A percentile compares a stretch with the other conserved stretches of the same genome.
Evolutionary conservation across 176 grass and related monocot genomes (phyloP).

Genomic region (barley (Hordeum vulgare)): DNA sequence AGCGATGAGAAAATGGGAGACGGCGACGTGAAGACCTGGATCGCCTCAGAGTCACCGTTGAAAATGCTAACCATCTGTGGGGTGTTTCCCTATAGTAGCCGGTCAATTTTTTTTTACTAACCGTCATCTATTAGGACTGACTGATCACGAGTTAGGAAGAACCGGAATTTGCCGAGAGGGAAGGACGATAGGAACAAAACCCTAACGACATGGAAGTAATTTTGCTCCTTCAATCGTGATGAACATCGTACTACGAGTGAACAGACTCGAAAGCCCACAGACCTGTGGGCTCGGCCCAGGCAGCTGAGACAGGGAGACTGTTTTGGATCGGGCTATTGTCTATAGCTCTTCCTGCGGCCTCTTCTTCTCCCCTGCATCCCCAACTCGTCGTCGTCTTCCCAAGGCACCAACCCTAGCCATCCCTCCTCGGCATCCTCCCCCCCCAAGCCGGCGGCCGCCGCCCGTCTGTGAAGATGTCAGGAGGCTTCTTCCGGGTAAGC

Average conservation of each 20-base stretch:
- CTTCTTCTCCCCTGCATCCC: neutral
- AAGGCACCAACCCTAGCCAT: slow-evolving; percentile 44
- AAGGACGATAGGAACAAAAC: too few species aligned
- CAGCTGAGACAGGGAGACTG: neutral
- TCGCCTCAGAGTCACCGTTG: too few species aligned
- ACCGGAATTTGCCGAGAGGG: too few species aligned
- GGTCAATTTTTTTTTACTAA: too few species aligned
- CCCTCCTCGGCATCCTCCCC: neutral
- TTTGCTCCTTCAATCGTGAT: too few species aligned
- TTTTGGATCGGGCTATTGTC: slow-evolving; percentile 14
- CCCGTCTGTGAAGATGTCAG: slow-evolving; percentile 64
- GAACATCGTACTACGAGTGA: neutral
- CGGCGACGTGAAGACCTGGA: too few species aligned
- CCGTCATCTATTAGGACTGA: too few species aligned
- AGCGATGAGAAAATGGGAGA: too few species aligned
- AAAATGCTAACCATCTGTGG: too few species aligned
- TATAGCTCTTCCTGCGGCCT: neutral
- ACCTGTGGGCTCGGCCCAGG: neutral
- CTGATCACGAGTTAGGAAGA: too few species aligned
- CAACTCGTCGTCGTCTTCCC: neutral
- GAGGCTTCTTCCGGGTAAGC: slow-evolving; percentile 89
- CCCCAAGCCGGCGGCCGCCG: neutral
- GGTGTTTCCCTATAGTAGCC: too few species aligned
- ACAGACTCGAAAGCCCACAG: neutral
- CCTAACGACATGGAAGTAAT: too few species aligned